Evolutionary conservation across 257 asterid species (phyloP).

Genomic region (Rhazya stricta): DNA sequence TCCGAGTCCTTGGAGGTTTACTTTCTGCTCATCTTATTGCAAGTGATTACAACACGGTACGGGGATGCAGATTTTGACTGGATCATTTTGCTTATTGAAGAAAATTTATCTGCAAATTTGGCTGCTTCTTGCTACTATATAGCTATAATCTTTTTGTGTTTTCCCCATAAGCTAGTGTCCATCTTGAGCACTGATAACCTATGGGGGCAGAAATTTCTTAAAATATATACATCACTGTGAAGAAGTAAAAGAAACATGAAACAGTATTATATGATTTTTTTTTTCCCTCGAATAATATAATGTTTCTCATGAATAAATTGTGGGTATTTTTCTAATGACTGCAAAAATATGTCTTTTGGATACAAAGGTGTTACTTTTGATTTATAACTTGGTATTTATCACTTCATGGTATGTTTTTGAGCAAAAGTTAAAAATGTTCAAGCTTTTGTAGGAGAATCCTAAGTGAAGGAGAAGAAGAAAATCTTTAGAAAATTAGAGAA

Average conservation of each 20-base stretch:
- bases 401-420: background rate
- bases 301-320: background rate
- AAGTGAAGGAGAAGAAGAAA: background rate
- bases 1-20: slow-evolving; percentile 93
- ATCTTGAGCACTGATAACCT: background rate
- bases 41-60: slow-evolving; percentile 93
- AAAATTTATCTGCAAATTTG: background rate
- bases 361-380: background rate
- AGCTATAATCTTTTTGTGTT: background rate
- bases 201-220: background rate
- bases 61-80: slow-evolving; percentile 4
- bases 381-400: background rate
- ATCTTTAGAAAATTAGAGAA: background rate
- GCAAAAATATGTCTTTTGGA: background rate
- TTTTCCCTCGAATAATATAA: background rate
- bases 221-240: background rate
- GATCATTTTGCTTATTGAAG: background rate
- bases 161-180: background rate
- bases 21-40: slow-evolving; percentile 98
- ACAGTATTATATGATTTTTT: background rate
- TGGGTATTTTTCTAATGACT: background rate
- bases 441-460: background rate
- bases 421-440: background rate
- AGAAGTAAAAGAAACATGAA: background rate
- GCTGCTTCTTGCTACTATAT: background rate